Conservation (phyloP, 805 yeast species). For the Wickerhamiella cacticola region DNA sequence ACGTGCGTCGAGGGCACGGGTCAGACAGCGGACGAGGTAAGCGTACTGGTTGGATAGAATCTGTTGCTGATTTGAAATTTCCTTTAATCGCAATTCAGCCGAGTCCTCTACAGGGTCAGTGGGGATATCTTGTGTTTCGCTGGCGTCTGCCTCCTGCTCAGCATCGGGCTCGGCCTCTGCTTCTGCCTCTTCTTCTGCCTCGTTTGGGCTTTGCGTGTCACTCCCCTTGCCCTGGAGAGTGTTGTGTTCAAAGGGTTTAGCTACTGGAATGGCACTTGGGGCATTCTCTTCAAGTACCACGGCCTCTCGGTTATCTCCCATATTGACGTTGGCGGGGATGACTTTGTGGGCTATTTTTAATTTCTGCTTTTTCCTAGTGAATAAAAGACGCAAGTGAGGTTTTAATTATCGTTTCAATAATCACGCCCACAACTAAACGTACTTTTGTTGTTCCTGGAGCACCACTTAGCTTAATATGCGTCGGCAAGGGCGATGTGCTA, state of each 20-base stretch:
- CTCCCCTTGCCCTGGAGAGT: constrained; percentile 12
- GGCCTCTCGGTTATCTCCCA: not conserved
- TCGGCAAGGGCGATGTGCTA: constrained; percentile 1
- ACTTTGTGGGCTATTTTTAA: no score
- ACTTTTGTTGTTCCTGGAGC: not conserved
- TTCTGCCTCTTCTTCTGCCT: not conserved
- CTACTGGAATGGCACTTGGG: no score
- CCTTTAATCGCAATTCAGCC: not conserved
- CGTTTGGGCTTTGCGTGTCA: constrained; percentile 3
- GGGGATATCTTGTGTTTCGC: not conserved
- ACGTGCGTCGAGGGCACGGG: constrained; percentile 19
- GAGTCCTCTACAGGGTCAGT: not conserved
- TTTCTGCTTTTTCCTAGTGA: no score
- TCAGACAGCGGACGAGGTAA: constrained; percentile 16
- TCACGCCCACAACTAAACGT: no score
- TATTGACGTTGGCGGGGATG: not conserved
- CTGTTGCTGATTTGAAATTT: not conserved
- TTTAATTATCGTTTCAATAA: no score
- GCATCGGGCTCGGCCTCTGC: not conserved
- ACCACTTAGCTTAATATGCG: not conserved
- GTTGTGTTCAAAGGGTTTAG: no score
- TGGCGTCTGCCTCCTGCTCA: not conserved
- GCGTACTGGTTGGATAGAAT: constrained; percentile 18
- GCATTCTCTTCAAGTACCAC: no score
- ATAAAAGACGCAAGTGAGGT: not conserved